Conservation (phyloP, 495 filamentous ascomycete genomes). For the Podospora pseudoanserina region DNA sequence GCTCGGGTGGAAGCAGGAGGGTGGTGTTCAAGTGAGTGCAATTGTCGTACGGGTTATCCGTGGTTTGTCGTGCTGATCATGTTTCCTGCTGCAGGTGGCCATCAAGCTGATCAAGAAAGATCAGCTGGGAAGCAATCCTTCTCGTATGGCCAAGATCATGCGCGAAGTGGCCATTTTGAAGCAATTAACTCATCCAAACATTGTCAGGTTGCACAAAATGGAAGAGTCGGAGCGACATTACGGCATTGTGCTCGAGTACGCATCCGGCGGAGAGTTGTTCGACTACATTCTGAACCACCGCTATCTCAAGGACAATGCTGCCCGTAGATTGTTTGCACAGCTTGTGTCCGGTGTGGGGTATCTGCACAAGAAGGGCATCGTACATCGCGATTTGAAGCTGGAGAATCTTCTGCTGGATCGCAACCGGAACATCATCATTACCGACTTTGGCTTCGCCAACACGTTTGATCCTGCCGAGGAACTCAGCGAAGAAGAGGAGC, state of each 20-base stretch:
- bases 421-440: slow-evolving; percentile 98
- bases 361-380: slow-evolving; percentile 98
- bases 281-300: slow-evolving; percentile 97
- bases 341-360: slow-evolving; percentile 96
- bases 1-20: slow-evolving; percentile 97
- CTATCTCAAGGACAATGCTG: slow-evolving; percentile 89
- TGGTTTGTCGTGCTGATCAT: neutral
- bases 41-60: neutral
- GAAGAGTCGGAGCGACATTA: slow-evolving; percentile 94
- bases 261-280: slow-evolving; percentile 95
- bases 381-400: slow-evolving; percentile 94
- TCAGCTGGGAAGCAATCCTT: slow-evolving; percentile 78
- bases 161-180: slow-evolving; percentile 91
- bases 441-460: slow-evolving; percentile 98
- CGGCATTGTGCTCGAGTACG: slow-evolving; percentile 97
- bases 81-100: slow-evolving; percentile 62
- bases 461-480: slow-evolving; percentile 90
- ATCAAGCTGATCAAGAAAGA: slow-evolving; percentile 97
- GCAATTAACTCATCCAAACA: slow-evolving; percentile 85
- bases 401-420: slow-evolving; percentile 95
- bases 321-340: slow-evolving; percentile 89
- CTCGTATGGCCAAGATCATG: slow-evolving; percentile 90
- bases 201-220: slow-evolving; percentile 97
- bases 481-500: slow-evolving; percentile 83
- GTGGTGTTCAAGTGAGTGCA: slow-evolving; percentile 66